Conservation (phyloP, 2,329 filamentous ascomycete species). For the Fusarium mundagurra region DNA sequence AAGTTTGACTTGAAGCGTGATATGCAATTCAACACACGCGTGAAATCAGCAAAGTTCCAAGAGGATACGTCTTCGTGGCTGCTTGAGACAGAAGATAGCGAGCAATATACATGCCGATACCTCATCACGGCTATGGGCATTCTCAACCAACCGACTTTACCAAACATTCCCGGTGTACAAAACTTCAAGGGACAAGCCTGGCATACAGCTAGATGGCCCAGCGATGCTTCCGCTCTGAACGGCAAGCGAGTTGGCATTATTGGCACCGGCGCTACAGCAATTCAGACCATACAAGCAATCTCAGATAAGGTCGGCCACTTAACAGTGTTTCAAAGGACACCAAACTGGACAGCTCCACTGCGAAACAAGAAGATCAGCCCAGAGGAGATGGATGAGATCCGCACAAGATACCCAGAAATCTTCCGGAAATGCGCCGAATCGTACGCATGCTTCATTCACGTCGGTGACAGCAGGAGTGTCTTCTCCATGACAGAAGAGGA, state of each 20-base stretch:
- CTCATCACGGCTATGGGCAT: slow-evolving; percentile 34
- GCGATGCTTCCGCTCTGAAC: not conserved
- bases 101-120: slow-evolving; percentile 5
- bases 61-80: slow-evolving; percentile 21
- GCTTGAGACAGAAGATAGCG: slow-evolving; percentile 6
- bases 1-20: slow-evolving; percentile 54
- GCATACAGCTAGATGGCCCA: slow-evolving; percentile 31
- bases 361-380: slow-evolving; percentile 32
- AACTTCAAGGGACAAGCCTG: slow-evolving; percentile 26
- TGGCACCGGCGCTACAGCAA: slow-evolving; percentile 27
- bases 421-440: slow-evolving; percentile 31
- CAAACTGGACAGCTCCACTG: slow-evolving; percentile 38
- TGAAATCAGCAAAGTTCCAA: slow-evolving; percentile 52
- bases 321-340: slow-evolving; percentile 33
- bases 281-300: slow-evolving; percentile 34
- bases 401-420: slow-evolving; percentile 32
- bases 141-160: slow-evolving; percentile 19
- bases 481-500: slow-evolving; percentile 34
- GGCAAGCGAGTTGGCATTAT: slow-evolving; percentile 31
- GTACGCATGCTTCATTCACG: slow-evolving; percentile 40
- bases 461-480: slow-evolving; percentile 11
- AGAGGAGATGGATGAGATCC: slow-evolving; percentile 34
- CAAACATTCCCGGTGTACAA: slow-evolving; percentile 10
- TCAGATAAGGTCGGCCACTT: slow-evolving; percentile 21
- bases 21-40: slow-evolving; percentile 52